Percentiles rank a stretch among this genome's conserved stretches.
Conservation (phyloP, 2,329 filamentous ascomycete species). For the Trichoderma pleuroti region DNA sequence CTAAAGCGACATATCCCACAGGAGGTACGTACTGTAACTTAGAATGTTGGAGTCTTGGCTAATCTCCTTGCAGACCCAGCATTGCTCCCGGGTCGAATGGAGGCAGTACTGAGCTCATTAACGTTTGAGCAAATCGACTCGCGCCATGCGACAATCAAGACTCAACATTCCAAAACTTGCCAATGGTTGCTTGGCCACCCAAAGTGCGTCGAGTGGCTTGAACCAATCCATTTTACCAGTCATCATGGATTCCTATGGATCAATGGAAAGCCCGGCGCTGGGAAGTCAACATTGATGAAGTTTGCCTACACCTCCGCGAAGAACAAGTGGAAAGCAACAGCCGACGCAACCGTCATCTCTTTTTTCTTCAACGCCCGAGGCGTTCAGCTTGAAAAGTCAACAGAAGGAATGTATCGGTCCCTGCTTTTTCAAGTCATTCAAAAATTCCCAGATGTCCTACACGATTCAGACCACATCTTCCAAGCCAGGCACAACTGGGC, state of each 20-base stretch:
- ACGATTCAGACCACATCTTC: not conserved
- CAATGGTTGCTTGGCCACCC: not conserved
- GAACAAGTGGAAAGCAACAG: not conserved
- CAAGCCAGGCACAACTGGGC: not conserved
- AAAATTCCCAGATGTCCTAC: not conserved
- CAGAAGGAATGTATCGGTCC: not conserved
- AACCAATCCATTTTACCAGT: not conserved
- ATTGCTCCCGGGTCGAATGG: not conserved
- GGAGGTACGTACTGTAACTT: not conserved
- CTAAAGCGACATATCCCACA: not conserved
- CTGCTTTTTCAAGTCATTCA: not conserved
- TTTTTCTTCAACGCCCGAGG: not conserved
- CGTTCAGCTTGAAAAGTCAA: not conserved
- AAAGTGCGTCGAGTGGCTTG: not conserved
- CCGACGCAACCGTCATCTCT: not conserved
- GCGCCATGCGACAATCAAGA: not conserved
- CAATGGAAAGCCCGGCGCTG: not conserved
- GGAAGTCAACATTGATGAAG: not conserved
- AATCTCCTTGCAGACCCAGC: not conserved
- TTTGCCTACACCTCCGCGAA: not conserved
- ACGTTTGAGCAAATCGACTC: not conserved
- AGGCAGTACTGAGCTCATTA: not conserved
- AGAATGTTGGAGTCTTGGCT: not conserved
- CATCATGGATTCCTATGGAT: not conserved
- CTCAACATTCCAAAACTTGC: not conserved